A percentile compares a stretch with the other conserved stretches of the same genome.
These are phyloP conservation scores for Fusarium anguioides DNA, from an alignment of 2,329 filamentous ascomycete genomes.

Conservation along the genomic window DNA sequence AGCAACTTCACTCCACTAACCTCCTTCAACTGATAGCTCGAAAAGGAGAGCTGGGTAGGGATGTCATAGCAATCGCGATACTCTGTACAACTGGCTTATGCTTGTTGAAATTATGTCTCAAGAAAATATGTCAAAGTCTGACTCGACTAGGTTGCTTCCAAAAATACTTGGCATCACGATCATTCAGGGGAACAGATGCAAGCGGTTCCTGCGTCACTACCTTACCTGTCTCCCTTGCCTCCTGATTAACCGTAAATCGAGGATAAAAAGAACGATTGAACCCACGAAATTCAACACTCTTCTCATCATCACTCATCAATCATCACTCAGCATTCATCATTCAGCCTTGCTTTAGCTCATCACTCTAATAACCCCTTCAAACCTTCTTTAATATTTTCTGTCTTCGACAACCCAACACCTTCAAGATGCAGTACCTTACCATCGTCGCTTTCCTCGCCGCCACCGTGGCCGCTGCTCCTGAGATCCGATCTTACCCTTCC, in stretches of 20 bases:
- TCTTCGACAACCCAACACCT: neutral
- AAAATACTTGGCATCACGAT: neutral
- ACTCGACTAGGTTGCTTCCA: neutral
- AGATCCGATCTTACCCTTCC: neutral
- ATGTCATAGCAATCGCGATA: neutral
- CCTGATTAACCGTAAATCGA: rapidly evolving
- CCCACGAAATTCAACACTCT: neutral
- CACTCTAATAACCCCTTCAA: neutral
- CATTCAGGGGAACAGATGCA: neutral
- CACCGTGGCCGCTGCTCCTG: neutral
- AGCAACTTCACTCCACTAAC: neutral
- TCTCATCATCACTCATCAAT: neutral
- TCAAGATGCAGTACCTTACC: constrained; percentile 6
- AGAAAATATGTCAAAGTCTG: too few relatives aligned
- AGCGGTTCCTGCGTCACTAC: neutral
- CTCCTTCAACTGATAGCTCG: too few relatives aligned
- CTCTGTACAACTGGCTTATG: neutral
- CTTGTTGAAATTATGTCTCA: neutral
- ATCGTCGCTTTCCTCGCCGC: constrained; percentile 8
- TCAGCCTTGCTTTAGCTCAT: neutral
- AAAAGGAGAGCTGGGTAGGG: neutral
- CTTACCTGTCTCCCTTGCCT: neutral
- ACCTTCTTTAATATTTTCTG: neutral
- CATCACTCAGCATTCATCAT: neutral
- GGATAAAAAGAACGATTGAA: neutral